Percentiles rank a stretch among this genome's conserved stretches.
phyloP scores from a whole-genome alignment of 2,329 filamentous ascomycete species.

The Diaporthe citrichinensis region DNA sequence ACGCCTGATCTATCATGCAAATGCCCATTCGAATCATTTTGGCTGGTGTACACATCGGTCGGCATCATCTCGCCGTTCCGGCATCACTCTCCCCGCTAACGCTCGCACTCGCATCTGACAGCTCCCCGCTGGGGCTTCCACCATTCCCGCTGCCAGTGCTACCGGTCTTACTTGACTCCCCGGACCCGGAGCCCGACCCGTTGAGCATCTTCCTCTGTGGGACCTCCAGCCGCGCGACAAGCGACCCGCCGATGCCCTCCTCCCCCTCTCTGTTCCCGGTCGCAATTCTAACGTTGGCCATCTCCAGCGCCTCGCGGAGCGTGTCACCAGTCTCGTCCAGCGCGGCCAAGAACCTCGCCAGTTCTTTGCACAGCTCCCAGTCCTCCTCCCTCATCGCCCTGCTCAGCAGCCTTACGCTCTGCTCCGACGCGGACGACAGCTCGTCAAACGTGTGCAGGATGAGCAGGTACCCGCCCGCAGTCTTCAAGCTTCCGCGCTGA shows the following conservation, averaged over 20 bases:
- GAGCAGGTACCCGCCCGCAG: constrained; percentile 95
- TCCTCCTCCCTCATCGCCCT: constrained; percentile 87
- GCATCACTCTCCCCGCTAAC: constrained; percentile 32
- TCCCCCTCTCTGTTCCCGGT: constrained; percentile 52
- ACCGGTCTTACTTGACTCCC: constrained; percentile 32
- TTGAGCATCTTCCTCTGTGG: constrained; percentile 44
- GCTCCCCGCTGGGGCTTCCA: neutral
- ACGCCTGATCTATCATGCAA: constrained; percentile 20
- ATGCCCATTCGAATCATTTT: constrained; percentile 7
- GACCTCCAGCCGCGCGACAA: constrained; percentile 48
- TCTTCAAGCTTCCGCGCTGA: constrained; percentile 88
- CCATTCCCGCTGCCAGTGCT: constrained; percentile 30
- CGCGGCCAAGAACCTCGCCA: constrained; percentile 94
- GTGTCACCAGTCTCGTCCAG: constrained; percentile 90
- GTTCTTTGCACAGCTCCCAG: constrained; percentile 95
- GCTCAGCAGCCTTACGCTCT: constrained; percentile 84
- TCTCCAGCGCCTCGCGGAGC: constrained; percentile 78
- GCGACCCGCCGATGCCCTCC: constrained; percentile 50
- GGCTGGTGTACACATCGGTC: neutral
- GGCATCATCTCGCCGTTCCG: constrained; percentile 31
- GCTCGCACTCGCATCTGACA: constrained; percentile 27
- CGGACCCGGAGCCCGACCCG: constrained; percentile 32
- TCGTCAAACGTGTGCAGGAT: constrained; percentile 89
- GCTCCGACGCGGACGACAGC: constrained; percentile 77
- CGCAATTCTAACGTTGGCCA: constrained; percentile 63